Conservation (phyloP, 768 basidiomycete species). For the Hortiboletus campestris region DNA sequence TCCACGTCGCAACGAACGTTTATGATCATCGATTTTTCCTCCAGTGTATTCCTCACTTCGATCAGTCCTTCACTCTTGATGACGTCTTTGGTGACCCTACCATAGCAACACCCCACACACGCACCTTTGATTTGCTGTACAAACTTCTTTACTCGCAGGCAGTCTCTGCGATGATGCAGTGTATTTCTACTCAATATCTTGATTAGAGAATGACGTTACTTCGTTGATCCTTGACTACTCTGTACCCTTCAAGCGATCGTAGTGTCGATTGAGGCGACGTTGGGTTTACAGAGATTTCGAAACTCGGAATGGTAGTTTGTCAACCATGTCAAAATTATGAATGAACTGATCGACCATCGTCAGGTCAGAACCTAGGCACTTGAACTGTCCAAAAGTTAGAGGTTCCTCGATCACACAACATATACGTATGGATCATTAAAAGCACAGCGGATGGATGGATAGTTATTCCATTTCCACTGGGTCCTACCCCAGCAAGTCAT, state of each 20-base stretch:
- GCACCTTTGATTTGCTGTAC: conserved; percentile 1
- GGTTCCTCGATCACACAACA: not conserved
- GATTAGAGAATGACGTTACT: not conserved
- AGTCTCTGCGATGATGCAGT: not conserved
- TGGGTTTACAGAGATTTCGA: not conserved
- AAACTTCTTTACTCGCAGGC: not conserved
- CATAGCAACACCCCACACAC: not conserved
- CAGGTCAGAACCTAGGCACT: not conserved
- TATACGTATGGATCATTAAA: not conserved
- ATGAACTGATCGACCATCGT: not conserved
- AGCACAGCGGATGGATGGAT: not conserved
- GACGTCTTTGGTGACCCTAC: conserved; percentile 3
- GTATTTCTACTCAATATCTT: conserved; percentile 3
- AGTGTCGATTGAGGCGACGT: not conserved
- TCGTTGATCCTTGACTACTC: not conserved
- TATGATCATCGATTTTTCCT: not conserved
- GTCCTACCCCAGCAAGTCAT: conserved; percentile 53
- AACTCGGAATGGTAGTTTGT: not conserved
- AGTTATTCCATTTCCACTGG: not conserved
- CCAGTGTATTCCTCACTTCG: not conserved
- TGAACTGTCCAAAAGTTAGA: not conserved
- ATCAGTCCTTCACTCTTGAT: conserved; percentile 1
- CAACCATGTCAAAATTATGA: not conserved
- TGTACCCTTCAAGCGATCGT: not conserved
- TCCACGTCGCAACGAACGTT: conserved; percentile 13